Percentiles rank a stretch among this genome's conserved stretches.
Evolutionary conservation across 306 rosid species (phyloP).

Genomic region (Gleditsia sinensis): DNA sequence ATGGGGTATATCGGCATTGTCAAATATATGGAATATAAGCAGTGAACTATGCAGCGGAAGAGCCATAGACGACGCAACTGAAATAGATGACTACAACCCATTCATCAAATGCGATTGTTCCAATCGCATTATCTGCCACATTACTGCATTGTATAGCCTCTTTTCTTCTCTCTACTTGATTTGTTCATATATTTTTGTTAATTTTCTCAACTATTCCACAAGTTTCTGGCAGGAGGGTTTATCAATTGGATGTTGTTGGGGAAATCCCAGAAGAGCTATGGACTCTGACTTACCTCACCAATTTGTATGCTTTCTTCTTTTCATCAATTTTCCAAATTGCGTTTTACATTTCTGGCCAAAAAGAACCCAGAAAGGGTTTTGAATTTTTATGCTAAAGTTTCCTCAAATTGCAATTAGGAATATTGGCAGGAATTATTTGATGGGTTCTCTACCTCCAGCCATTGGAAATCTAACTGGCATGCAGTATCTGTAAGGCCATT

Average conservation of each 20-base stretch:
- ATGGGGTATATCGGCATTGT: conserved; percentile 49
- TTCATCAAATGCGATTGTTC: conserved; percentile 72
- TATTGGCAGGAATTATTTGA: conserved; percentile 61
- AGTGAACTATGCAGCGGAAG: conserved; percentile 73
- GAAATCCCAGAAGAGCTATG: conserved; percentile 75
- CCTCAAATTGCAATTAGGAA: conserved; percentile 45
- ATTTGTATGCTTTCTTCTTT: conserved; percentile 57
- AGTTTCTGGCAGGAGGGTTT: conserved; percentile 59
- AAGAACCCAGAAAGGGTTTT: neutral
- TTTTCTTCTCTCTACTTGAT: neutral
- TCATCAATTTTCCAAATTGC: neutral
- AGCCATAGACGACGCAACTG: conserved; percentile 42
- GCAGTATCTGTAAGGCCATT: conserved; percentile 65
- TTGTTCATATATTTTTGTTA: neutral
- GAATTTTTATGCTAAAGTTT: conserved; percentile 1
- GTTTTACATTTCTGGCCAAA: neutral
- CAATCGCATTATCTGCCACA: conserved; percentile 54
- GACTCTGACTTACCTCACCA: conserved; percentile 65
- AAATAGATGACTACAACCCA: conserved; percentile 37
- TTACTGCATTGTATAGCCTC: conserved; percentile 53
- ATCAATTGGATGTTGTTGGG: conserved; percentile 43
- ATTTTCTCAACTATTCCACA: neutral
- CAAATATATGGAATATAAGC: conserved; percentile 60
- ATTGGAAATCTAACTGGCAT: conserved; percentile 65
- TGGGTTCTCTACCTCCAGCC: conserved; percentile 64